These are phyloP conservation scores for Nicotiana paniculata DNA, from an alignment of 257 asterid species.

Conservation along the genomic window DNA sequence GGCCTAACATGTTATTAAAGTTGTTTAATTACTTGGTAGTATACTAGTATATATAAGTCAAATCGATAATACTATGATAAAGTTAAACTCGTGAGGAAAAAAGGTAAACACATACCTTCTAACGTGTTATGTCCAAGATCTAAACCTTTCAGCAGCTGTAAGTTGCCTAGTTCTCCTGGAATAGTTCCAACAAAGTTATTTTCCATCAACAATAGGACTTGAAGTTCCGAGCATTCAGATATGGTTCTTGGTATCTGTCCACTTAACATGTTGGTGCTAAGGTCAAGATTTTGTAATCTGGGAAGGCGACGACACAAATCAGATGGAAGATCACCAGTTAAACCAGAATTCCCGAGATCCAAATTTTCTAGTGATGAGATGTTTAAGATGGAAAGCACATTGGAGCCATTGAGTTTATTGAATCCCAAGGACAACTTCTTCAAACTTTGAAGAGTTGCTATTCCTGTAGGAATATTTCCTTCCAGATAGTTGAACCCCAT, in stretches of 20 bases:
- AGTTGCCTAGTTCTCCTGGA: too few species aligned
- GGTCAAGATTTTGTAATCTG: constrained; percentile 10
- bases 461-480: neutral
- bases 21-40: too few species aligned
- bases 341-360: neutral
- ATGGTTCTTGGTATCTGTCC: constrained; percentile 21
- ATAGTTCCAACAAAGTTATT: neutral
- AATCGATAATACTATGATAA: too few species aligned
- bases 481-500: too few species aligned
- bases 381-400: neutral
- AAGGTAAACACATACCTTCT: too few species aligned
- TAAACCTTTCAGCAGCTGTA: too few species aligned
- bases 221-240: neutral
- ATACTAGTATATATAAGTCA: too few species aligned
- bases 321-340: constrained; percentile 8
- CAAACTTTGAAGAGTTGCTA: neutral
- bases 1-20: too few species aligned
- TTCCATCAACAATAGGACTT: neutral
- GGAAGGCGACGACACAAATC: neutral
- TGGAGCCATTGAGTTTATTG: constrained; percentile 10
- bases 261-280: constrained; percentile 14
- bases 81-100: too few species aligned
- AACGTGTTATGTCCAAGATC: too few species aligned
- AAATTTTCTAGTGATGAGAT: neutral
- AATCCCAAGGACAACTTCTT: neutral